phyloP scores from a whole-genome alignment of 306 rosid genomes.

The Malus domestica region DNA sequence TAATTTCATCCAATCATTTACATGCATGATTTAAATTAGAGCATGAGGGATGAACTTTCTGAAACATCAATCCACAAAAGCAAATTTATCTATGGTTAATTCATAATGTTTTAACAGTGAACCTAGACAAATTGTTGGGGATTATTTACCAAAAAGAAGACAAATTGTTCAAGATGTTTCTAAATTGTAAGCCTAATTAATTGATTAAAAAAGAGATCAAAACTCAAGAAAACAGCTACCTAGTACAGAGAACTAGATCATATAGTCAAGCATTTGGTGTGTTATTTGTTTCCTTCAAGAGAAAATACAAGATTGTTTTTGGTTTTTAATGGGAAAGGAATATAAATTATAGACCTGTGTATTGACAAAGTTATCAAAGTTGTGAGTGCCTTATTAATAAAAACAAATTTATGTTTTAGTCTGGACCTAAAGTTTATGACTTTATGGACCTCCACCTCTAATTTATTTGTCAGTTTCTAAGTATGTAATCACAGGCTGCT shows the following conservation, averaged over 20 bases:
- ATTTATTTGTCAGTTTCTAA: constrained; percentile 3
- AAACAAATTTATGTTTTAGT: neutral
- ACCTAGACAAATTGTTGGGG: neutral
- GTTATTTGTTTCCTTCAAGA: neutral
- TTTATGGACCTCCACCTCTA: constrained; percentile 12
- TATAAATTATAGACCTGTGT: neutral
- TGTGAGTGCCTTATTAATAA: neutral
- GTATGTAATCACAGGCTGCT: constrained; percentile 7
- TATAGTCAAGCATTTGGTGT: neutral
- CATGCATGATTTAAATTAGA: too few relatives aligned
- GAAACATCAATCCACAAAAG: neutral
- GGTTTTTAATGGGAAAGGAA: neutral
- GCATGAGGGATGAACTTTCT: neutral
- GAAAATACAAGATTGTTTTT: neutral
- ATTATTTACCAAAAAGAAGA: neutral
- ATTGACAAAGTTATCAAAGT: neutral
- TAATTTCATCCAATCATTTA: too few relatives aligned
- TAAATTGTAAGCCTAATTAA: neutral
- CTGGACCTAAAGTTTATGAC: neutral
- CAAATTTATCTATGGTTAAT: neutral
- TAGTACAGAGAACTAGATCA: neutral
- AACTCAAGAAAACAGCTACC: neutral
- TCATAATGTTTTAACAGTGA: neutral
- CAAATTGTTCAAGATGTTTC: neutral
- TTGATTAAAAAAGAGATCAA: neutral